Evolutionary conservation across 2,329 filamentous ascomycete genomes (phyloP).

Genomic region (Curvularia verruculosa): DNA sequence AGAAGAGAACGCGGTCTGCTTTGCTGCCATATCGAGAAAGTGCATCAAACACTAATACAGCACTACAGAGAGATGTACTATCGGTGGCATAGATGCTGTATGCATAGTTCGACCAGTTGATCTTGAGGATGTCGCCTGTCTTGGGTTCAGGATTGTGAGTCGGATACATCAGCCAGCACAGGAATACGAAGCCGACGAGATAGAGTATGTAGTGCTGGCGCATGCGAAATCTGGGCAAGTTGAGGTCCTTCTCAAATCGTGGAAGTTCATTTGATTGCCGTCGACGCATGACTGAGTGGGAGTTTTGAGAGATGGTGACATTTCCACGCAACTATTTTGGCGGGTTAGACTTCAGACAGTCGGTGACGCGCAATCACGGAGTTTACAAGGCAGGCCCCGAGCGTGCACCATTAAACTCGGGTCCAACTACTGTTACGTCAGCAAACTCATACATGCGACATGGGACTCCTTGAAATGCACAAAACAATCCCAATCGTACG

Average conservation of each 20-base stretch:
- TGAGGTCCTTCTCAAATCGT: conserved; percentile 30
- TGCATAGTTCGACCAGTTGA: conserved; percentile 51
- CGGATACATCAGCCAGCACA: conserved; percentile 39
- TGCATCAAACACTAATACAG: conserved; percentile 54
- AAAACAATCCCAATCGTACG: background rate
- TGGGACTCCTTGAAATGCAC: background rate
- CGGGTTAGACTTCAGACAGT: background rate
- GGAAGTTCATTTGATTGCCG: conserved; percentile 46
- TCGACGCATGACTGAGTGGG: conserved; percentile 38
- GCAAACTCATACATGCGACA: background rate
- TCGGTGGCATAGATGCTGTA: conserved; percentile 55
- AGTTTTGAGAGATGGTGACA: conserved; percentile 10
- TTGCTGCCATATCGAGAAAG: conserved; percentile 51
- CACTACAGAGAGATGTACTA: conserved; percentile 52
- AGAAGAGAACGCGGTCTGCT: conserved; percentile 55
- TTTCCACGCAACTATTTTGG: conserved; percentile 8
- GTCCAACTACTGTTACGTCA: background rate
- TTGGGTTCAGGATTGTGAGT: conserved; percentile 12
- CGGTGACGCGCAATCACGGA: conserved; percentile 14
- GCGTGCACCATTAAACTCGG: background rate
- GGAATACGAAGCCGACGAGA: conserved; percentile 32
- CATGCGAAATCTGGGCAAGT: conserved; percentile 25
- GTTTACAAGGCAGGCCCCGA: conserved; percentile 2
- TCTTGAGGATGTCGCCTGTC: conserved; percentile 12
- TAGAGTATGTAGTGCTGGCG: conserved; percentile 41